These are phyloP conservation scores for Monosporozyma aquatica DNA, from an alignment of 805 yeast species.

Conservation along the genomic window DNA sequence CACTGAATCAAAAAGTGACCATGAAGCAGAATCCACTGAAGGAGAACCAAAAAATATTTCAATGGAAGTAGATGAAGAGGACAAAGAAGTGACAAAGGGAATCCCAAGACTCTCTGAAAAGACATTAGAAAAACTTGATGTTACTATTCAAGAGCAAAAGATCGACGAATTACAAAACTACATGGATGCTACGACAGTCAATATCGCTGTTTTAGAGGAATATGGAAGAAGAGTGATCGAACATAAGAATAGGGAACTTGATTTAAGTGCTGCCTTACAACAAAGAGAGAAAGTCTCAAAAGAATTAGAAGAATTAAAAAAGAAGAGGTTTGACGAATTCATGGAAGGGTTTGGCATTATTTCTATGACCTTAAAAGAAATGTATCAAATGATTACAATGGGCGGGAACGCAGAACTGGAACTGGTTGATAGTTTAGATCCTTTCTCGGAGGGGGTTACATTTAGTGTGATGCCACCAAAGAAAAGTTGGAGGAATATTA, in stretches of 20 bases:
- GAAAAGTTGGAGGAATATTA: conserved; percentile 92
- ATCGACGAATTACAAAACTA: conserved; percentile 47
- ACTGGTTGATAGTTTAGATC: conserved; percentile 89
- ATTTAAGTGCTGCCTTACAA: conserved; percentile 58
- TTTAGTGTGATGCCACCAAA: conserved; percentile 99
- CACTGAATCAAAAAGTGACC: no score
- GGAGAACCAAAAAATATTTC: conserved; percentile 3
- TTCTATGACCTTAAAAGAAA: conserved; percentile 81
- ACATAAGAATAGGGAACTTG: conserved; percentile 51
- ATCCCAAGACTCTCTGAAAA: conserved; percentile 41
- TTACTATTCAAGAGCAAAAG: conserved; percentile 40
- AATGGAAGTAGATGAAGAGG: conserved; percentile 27
- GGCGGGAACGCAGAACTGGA: conserved; percentile 99
- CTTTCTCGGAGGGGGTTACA: conserved; percentile 94
- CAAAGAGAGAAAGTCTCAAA: conserved; percentile 56
- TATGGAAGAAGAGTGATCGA: conserved; percentile 62
- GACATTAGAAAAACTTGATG: conserved; percentile 41
- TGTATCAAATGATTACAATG: conserved; percentile 98
- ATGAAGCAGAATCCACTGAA: no score
- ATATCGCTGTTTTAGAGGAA: conserved; percentile 67
- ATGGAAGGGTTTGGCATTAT: conserved; percentile 87
- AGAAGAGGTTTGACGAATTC: conserved; percentile 74
- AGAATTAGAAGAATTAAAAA: conserved; percentile 58
- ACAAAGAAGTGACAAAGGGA: conserved; percentile 17
- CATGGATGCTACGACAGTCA: conserved; percentile 50